phyloP scores from a whole-genome alignment of 805 yeast genomes.

The Candida wancherniae region DNA sequence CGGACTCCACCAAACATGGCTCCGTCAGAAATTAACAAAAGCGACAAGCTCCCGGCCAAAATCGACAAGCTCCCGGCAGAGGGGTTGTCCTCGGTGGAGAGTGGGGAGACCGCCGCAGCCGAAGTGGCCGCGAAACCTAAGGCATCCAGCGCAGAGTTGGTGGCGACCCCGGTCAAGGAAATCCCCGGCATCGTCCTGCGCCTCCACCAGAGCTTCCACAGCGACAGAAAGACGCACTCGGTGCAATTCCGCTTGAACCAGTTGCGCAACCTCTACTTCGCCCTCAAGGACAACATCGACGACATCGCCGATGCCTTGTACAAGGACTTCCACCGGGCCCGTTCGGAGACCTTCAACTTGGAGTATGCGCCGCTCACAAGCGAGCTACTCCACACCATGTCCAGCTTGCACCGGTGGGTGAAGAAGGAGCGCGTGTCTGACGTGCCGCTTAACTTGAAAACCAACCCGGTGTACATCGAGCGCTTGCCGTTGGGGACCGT shows the following conservation, averaged over 20 bases:
- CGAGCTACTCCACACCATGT: slow-evolving; percentile 58
- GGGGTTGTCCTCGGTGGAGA: too few relatives aligned
- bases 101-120: too few relatives aligned
- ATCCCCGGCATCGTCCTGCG: slow-evolving; percentile 45
- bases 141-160: too few relatives aligned
- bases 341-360: slow-evolving; percentile 53
- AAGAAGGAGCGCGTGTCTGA: slow-evolving; percentile 43
- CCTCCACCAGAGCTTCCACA: slow-evolving; percentile 40
- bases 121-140: too few relatives aligned
- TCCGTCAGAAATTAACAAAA: too few relatives aligned
- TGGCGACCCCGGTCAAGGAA: slow-evolving; percentile 44
- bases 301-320: slow-evolving; percentile 52
- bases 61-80: too few relatives aligned
- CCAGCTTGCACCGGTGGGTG: slow-evolving; percentile 56
- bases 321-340: slow-evolving; percentile 64
- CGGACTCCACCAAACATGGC: too few relatives aligned
- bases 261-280: slow-evolving; percentile 63
- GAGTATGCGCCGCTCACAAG: slow-evolving; percentile 50
- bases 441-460: slow-evolving; percentile 31
- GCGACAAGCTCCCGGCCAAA: too few relatives aligned
- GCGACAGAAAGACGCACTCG: slow-evolving; percentile 44
- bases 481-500: slow-evolving; percentile 54
- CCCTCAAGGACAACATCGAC: slow-evolving; percentile 54
- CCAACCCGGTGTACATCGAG: slow-evolving; percentile 16
- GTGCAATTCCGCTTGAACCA: slow-evolving; percentile 55